Base-by-base conservation (phyloP, 495 filamentous ascomycete species). In the Margaritispora aquatica region DNA sequence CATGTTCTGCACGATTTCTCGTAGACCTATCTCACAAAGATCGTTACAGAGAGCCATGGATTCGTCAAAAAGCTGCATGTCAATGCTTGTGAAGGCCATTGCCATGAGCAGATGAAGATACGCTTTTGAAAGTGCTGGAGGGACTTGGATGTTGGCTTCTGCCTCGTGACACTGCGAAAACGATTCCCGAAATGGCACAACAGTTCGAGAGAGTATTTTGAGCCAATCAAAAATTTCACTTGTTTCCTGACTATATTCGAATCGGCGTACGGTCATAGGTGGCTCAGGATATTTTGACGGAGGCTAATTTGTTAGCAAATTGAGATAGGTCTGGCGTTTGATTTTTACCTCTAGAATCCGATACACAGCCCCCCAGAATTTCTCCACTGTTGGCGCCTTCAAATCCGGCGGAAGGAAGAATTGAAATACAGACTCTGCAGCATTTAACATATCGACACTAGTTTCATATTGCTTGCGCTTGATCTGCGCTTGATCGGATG, bases 311-410 rank as follows among this genome's bases (percentile, higher is more conserved):
- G n/a, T n/a, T n/a, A n/a, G n/a, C n/a, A n/a, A n/a, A n/a, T n/a
- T n/a, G n/a, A n/a, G n/a, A n/a, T n/a, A n/a, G n/a, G n/a, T n/a
- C n/a, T n/a, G n/a, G n/a, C n/a, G n/a, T n/a, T n/a, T 10, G 17
- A 44, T 3, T 44, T 17, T 44, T n/a, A 44, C 38, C 38, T 44
- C 38, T n/a, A 44, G 38, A 15, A n/a, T 17, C 19, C 15, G 11
- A 17, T 2, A 44, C 38, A 76, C 36, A 10, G 68, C 69, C 23
- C 70, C 70, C 71, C 74, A 75, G 55, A 67, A 76, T 47, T 71
- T 71, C 2, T 58, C 48, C 2, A 64, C 60, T 4, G 69, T 72
- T 0, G 68, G 62, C 0, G 60, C 63, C 34, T 64, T 47, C 21
- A 58, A 63, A 21, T 48, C 38, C 0, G 55, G 29, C 10, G 73